Percentiles rank a stretch among this genome's conserved stretches.
These are phyloP conservation scores for Sanghuangporus sanghuang DNA, from an alignment of 1,284 basidiomycete genomes.

Conservation along the genomic window DNA sequence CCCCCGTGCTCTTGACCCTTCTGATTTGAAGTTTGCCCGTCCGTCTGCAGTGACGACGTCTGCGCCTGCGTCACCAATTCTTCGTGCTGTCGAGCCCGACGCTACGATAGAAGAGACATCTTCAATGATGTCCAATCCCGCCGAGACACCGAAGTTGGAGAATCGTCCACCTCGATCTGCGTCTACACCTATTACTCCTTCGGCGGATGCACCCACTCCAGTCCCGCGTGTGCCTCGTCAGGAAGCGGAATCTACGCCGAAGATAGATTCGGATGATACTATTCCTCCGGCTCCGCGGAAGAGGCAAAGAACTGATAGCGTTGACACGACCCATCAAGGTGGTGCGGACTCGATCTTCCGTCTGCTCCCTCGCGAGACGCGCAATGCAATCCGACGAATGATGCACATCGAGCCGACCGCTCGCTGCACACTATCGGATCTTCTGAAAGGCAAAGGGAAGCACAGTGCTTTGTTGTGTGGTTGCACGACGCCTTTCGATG, in stretches of 20 bases:
- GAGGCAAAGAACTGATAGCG: slow-evolving; percentile 54
- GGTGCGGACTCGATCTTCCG: slow-evolving; percentile 98
- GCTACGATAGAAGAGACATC: not conserved
- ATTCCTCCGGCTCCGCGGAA: not conserved
- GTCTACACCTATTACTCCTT: slow-evolving; percentile 21
- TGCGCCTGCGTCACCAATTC: slow-evolving; percentile 25
- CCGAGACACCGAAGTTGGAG: slow-evolving; percentile 21
- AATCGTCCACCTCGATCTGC: slow-evolving; percentile 21
- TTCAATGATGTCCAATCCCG: slow-evolving; percentile 3
- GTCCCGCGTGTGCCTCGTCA: slow-evolving; percentile 5
- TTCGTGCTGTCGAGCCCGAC: not conserved
- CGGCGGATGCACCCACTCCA: slow-evolving; percentile 1
- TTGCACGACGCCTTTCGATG: slow-evolving; percentile 40
- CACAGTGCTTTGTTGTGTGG: slow-evolving; percentile 75
- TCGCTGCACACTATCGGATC: slow-evolving; percentile 91
- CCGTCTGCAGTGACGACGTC: slow-evolving; percentile 65
- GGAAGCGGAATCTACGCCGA: slow-evolving; percentile 1
- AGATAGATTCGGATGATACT: not conserved
- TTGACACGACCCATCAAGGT: slow-evolving; percentile 76
- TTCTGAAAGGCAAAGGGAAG: slow-evolving; percentile 79
- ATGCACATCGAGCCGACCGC: slow-evolving; percentile 85
- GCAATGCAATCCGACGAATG: slow-evolving; percentile 89
- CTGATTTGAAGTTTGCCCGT: slow-evolving; percentile 64
- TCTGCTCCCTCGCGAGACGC: slow-evolving; percentile 89
- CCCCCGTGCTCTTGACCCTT: slow-evolving; percentile 48